These are phyloP conservation scores for Beauveria rudraprayagi DNA, from an alignment of 2,329 filamentous ascomycete species.

Conservation along the genomic window DNA sequence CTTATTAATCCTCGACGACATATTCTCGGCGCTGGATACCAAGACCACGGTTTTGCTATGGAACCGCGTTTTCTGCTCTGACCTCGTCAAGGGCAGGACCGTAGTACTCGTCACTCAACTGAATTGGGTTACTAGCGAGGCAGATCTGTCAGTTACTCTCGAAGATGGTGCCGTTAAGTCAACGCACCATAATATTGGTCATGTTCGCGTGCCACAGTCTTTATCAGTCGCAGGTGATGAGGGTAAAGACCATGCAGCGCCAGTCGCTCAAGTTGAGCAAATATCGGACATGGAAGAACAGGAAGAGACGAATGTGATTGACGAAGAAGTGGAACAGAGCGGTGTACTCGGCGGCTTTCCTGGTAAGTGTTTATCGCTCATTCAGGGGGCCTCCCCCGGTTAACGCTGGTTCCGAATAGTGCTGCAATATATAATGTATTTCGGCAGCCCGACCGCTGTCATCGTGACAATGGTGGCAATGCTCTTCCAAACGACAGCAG, in stretches of 20 bases:
- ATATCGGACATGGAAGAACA: background rate
- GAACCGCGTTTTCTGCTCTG: conserved; percentile 49
- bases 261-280: background rate
- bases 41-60: conserved; percentile 50
- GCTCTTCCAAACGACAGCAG: conserved; percentile 31
- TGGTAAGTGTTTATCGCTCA: background rate
- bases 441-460: conserved; percentile 37
- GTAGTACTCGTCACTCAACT: conserved; percentile 50
- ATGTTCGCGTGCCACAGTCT: conserved; percentile 35
- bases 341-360: conserved; percentile 25
- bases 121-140: conserved; percentile 43
- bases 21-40: conserved; percentile 53
- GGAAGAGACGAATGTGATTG: background rate
- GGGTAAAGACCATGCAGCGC: background rate
- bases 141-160: conserved; percentile 37
- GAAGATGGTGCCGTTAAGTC: conserved; percentile 36
- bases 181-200: conserved; percentile 36
- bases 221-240: conserved; percentile 17
- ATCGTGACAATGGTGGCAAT: conserved; percentile 29
- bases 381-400: conserved; percentile 12
- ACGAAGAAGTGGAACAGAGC: conserved; percentile 12
- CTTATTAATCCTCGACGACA: conserved; percentile 49
- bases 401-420: conserved; percentile 18
- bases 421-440: conserved; percentile 43
- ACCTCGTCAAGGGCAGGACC: conserved; percentile 45